Evolutionary conservation across 768 basidiomycete species (phyloP).

Genomic region (Lentinula sp.): DNA sequence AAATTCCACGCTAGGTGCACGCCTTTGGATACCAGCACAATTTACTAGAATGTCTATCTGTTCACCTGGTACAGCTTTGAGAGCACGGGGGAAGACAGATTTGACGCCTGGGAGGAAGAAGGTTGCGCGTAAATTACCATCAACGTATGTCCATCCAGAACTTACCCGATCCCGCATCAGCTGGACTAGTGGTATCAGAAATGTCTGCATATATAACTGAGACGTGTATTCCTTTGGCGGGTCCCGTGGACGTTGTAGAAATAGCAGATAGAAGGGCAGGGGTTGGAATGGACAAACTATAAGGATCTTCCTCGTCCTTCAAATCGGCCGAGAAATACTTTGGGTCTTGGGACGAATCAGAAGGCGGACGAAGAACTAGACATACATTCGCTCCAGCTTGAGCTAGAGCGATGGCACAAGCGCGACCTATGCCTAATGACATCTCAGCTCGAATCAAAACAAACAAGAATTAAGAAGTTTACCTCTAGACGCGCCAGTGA

Average conservation of each 20-base stretch:
- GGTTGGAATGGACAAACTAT: neutral
- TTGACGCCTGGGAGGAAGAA: constrained; percentile 32
- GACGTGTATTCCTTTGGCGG: constrained; percentile 5
- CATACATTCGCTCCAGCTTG: constrained; percentile 44
- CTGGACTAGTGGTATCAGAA: constrained; percentile 3
- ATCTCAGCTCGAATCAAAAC: constrained; percentile 3
- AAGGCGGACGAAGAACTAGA: constrained; percentile 33
- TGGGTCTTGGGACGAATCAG: constrained; percentile 7
- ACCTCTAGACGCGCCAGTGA: constrained; percentile 82
- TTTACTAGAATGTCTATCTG: constrained; percentile 62
- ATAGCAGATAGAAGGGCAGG: constrained; percentile 8
- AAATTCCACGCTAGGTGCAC: constrained; percentile 56
- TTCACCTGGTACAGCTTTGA: constrained; percentile 24
- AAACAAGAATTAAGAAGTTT: constrained; percentile 15
- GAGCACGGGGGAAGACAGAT: constrained; percentile 32
- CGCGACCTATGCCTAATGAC: constrained; percentile 40
- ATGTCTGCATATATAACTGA: constrained; percentile 4
- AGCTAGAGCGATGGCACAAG: constrained; percentile 42
- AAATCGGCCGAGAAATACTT: constrained; percentile 15
- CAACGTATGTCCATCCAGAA: neutral
- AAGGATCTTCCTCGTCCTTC: constrained; percentile 5
- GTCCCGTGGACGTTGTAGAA: constrained; percentile 1
- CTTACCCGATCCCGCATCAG: constrained; percentile 56
- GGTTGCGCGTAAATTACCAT: constrained; percentile 27
- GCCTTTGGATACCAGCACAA: constrained; percentile 60